Evolutionary conservation across 169 alveolate species (phyloP).

Genomic region (Miamiensis avidus): DNA sequence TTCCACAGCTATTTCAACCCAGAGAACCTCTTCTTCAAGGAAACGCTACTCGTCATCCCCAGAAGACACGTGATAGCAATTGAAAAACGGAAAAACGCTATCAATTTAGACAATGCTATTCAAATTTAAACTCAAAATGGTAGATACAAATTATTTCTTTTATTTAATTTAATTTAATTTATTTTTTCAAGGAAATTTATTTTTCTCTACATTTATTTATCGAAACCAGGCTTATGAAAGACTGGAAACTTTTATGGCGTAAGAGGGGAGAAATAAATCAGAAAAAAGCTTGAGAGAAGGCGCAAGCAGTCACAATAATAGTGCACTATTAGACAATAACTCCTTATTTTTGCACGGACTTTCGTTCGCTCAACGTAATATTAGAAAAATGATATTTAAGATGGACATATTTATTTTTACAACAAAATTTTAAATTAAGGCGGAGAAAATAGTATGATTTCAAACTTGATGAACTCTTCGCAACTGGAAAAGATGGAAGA

Average conservation of each 20-base stretch:
- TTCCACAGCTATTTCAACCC: conserved; percentile 23
- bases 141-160: background rate
- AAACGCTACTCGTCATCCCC: conserved; percentile 17
- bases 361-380: no score
- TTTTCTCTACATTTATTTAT: background rate
- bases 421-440: no score
- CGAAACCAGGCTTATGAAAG: background rate
- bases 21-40: conserved; percentile 11
- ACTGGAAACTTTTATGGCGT: background rate
- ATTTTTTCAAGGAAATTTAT: background rate
- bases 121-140: conserved; percentile 14
- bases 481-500: background rate
- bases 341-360: no score
- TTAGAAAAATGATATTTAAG: no score
- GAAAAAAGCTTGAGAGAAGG: no score
- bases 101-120: conserved; percentile 12
- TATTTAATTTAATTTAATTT: no score
- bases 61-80: background rate
- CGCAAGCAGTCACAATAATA: background rate
- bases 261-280: no score
- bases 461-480: background rate
- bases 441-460: no score
- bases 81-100: conserved; percentile 3
- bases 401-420: no score
- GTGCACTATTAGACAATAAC: background rate